Base-by-base conservation (phyloP, 257 asterid species). In the Capsicum baccatum region DNA sequence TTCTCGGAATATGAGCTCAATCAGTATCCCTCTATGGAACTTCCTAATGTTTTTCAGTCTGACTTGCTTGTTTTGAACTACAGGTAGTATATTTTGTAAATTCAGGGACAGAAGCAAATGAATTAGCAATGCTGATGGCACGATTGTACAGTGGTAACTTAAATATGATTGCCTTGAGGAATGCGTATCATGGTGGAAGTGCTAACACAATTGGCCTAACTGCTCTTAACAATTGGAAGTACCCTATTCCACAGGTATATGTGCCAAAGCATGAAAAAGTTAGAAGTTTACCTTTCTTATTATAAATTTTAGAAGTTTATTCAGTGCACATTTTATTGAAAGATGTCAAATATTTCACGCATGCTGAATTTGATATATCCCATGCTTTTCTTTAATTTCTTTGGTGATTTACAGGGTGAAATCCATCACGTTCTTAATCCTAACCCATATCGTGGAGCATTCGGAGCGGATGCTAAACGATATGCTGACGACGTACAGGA, bases 111-210 rank as follows among this genome's bases (percentile, higher is more conserved):
- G 99, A 96, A 91, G 98, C 99, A 78, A 96, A 94, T 84, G 99
- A 96, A 88, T 90, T 96, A 80, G 99, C 99, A 70, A 91, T 90
- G 97, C 39, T 96, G 89, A 94, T 96, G 98, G 99, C 99, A n/a
- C 88, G 98, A 33, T 62, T 96, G 82, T 94, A 96, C 87, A 94
- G 89, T 79, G 93, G 99, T 39, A 92, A 86, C 93, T 96, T 94
- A 79, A 91, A 93, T 68, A 91, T 96, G 97, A 89, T 96, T 82
- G 98, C 97, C 66, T 86, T 96, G 71, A 92, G 99, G 89, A 96
- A 96, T 84, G 97, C 99, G 7, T 96, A 96, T 89, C 99, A 96
- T 86, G 99, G 99, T 47, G 99, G 99, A 80, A 96, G 98, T 74
- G 84, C 96, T 16, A 94, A 90, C 84, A 94, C 99, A 13, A 91